A percentile compares a stretch with the other conserved stretches of the same genome.
phyloP scores from a whole-genome alignment of 2,329 filamentous ascomycete species.

The Alternaria gansuensis region DNA sequence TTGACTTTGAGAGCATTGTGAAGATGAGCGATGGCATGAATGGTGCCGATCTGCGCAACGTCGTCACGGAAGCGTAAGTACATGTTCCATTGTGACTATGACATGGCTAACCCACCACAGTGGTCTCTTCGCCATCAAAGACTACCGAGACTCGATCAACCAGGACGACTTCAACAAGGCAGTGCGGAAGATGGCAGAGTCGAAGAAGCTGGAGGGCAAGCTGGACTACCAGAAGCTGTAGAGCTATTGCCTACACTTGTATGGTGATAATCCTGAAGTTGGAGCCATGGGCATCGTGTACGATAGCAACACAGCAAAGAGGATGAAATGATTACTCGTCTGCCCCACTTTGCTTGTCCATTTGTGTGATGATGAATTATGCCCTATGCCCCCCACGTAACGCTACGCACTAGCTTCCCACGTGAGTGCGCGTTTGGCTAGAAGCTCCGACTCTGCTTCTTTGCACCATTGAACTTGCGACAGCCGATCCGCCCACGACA shows the following conservation, averaged over 20 bases:
- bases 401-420: no score
- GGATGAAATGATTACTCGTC: not conserved
- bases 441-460: not conserved
- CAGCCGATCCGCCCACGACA: constrained; percentile 9
- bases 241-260: not conserved
- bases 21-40: constrained; percentile 99
- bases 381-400: no score
- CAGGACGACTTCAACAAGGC: constrained; percentile 99
- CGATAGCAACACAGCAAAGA: constrained; percentile 13
- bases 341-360: not conserved
- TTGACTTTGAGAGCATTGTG: constrained; percentile 98
- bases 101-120: constrained; percentile 59
- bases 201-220: constrained; percentile 99
- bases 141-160: constrained; percentile 93
- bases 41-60: constrained; percentile 95
- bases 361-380: not conserved
- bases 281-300: constrained; percentile 20
- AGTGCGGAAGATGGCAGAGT: constrained; percentile 94
- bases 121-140: constrained; percentile 97
- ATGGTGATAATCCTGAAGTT: constrained; percentile 28
- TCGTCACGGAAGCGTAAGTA: constrained; percentile 96
- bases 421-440: not conserved
- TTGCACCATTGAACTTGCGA: not conserved
- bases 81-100: not conserved
- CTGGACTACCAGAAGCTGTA: constrained; percentile 96